Base-by-base conservation (phyloP, 176 grass and related monocot species). In the Aegilops longissima region DNA sequence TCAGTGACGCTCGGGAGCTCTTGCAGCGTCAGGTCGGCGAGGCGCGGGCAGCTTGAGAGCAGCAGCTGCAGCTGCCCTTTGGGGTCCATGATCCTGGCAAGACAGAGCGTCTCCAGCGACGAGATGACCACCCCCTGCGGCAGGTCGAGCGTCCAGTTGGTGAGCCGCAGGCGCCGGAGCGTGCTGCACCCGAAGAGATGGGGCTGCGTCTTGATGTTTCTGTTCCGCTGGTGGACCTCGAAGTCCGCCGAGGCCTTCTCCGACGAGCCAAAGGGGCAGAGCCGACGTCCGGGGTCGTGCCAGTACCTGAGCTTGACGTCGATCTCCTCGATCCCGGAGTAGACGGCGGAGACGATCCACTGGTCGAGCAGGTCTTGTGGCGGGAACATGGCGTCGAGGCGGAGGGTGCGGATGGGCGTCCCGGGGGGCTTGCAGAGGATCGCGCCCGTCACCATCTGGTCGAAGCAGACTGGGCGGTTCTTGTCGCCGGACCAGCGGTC, bases 1-100 rank as follows among this genome's bases (percentile, higher is more conserved):
- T 35, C 2, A 0, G 0, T 66, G 4, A 34, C 8, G 12, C 12
- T 24, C 0, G 83, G 83, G 73, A 61, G 64, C 83, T 85, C 52
- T 20, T 85, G 72, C 27, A 85, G 42, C 12, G 40, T 77, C 4
- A 85, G 83, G 29, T 77, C 12, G 14, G 7, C 8, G 40, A 85
- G 83, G 18, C 12, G 17, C 6, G 38, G 11, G 73, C 59, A 85
- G 12, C 6, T 5, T 6, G 58, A 65, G 25, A 76, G 2, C 24
- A 76, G 70, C 25, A 1, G 24, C 70, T n/a, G 82, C 3, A 75
- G 56, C 0, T 2, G 1, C 24, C 20, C 5, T 1, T 14, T 3
- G 3, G 1, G 11, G 54, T 12, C 71, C 70, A 31, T 63, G 68
- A 84, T 63, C 70, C 34, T 62, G 9, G 25, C 18, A 24, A 84